phyloP scores from a whole-genome alignment of 257 asterid genomes.

The Ligustrum vulgare region DNA sequence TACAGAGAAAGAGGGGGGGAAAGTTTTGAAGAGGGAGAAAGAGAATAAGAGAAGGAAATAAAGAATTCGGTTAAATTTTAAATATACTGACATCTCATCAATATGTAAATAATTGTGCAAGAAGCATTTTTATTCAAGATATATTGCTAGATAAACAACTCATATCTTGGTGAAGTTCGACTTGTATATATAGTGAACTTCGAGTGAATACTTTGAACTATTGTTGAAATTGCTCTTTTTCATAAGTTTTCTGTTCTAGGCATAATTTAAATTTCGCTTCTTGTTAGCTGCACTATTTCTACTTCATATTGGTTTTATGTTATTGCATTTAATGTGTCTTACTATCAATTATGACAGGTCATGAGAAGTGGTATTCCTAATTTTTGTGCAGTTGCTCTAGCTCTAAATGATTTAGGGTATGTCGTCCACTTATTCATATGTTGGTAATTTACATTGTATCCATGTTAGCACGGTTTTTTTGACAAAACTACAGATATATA shows the following conservation, averaged over 20 bases:
- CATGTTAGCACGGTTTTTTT: neutral
- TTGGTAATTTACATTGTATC: constrained; percentile 8
- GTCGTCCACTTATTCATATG: constrained; percentile 28
- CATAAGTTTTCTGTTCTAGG: neutral
- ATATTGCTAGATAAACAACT: neutral
- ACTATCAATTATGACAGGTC: constrained; percentile 54
- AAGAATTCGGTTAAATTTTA: too few relatives aligned
- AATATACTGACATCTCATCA: too few relatives aligned
- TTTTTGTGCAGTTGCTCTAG: constrained; percentile 97
- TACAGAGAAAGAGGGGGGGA: too few relatives aligned
- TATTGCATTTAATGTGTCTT: constrained; percentile 16
- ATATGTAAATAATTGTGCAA: too few relatives aligned
- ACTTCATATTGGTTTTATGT: neutral
- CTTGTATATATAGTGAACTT: neutral
- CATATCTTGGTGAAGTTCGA: neutral
- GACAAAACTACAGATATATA: neutral
- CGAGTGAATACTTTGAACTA: neutral
- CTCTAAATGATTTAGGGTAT: constrained; percentile 88
- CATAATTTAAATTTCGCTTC: neutral
- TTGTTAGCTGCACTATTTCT: constrained; percentile 10
- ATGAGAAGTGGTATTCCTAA: constrained; percentile 92
- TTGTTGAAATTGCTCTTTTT: neutral
- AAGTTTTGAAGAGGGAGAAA: too few relatives aligned
- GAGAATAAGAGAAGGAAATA: too few relatives aligned
- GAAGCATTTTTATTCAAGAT: too few relatives aligned